Base-by-base conservation (phyloP, 163 green algal genomes). In the Volvox carteri region DNA sequence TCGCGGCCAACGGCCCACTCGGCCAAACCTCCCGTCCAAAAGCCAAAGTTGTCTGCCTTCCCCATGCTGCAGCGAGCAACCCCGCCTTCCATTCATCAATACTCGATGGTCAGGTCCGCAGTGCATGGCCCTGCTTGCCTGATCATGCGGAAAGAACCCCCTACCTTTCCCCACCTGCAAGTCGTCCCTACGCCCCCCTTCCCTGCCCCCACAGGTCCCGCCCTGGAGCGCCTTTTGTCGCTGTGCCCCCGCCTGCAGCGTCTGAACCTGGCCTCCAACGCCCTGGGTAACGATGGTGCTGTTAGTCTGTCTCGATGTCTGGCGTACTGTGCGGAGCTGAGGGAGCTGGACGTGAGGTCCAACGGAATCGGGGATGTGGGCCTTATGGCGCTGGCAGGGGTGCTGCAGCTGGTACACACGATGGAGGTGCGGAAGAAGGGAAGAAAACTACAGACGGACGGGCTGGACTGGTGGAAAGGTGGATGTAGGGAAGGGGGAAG, bases 361-460 rank as follows among this genome's bases (percentile, higher is more conserved):
- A 95, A 95, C 79, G 75, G 65, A 41, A 93, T 95, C 37, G 86
- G 92, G 33, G 84, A 89, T 21, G 41, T 77, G 48, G 90, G 91
- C 4, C 58, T 93, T 23, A 48, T 84, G 18, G 86, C 88, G 39
- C 60, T 93, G 65, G 91, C 91, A 25, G 88, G 90, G n/a, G 86
- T 73, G 46, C 89, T 93, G 41, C 84, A 73, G 23, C 44, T 90
- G 60, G 67, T 88, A 18, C 41, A 84, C 84, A 88, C 48, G 28
- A 52, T 86, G 2, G 25, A 89, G 84, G 84, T 89, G 84, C 0
- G 78, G n/a, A n/a, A n/a, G n/a, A n/a, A n/a, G n/a, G n/a, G n/a
- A n/a, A n/a, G n/a, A n/a, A n/a, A n/a, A n/a, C n/a, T n/a, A n/a
- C n/a, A n/a, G n/a, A n/a, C n/a, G n/a, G n/a, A n/a, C n/a, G n/a